A percentile compares a stretch with the other conserved stretches of the same genome.
phyloP scores from a whole-genome alignment of 225 moss, liverwort and hornwort species.

The Ulota crispa region DNA sequence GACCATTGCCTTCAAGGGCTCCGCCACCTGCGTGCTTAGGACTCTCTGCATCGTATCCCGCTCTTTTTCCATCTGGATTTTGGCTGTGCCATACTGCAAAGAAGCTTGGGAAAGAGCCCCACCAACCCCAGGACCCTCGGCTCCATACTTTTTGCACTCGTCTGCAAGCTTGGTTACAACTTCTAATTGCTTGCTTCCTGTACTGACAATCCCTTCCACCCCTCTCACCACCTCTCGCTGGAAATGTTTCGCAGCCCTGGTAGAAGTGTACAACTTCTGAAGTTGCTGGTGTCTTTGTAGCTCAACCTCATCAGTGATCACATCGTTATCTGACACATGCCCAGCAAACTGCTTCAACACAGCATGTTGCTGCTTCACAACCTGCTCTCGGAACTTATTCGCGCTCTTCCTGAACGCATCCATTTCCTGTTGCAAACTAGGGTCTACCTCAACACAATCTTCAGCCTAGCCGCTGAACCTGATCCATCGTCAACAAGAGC shows the following conservation, averaged over 20 bases:
- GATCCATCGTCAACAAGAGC: conserved; percentile 19
- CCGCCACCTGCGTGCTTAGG: conserved; percentile 77
- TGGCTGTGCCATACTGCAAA: conserved; percentile 65
- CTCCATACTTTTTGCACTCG: conserved; percentile 84
- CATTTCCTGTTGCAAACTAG: conserved; percentile 35
- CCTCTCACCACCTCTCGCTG: conserved; percentile 89
- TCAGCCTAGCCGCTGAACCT: conserved; percentile 27
- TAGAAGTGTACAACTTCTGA: conserved; percentile 80
- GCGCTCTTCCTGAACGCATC: conserved; percentile 61
- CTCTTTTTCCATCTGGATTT: conserved; percentile 71
- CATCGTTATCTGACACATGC: conserved; percentile 47
- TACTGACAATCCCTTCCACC: conserved; percentile 68
- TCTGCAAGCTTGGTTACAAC: conserved; percentile 79
- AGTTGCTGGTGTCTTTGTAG: conserved; percentile 88
- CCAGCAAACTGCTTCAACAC: conserved; percentile 50
- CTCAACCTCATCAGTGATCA: conserved; percentile 79
- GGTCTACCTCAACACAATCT: conserved; percentile 22
- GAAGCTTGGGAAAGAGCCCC: conserved; percentile 83
- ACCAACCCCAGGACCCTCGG: conserved; percentile 70
- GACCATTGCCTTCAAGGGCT: conserved; percentile 88
- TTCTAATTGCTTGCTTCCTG: conserved; percentile 79
- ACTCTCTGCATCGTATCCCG: conserved; percentile 72
- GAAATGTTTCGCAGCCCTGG: conserved; percentile 82
- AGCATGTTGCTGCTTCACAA: conserved; percentile 56
- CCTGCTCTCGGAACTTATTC: conserved; percentile 50